Evolutionary conservation across 1,284 basidiomycete genomes (phyloP), one percentile per base, ranked within the genome.

Genomic region (Cystobasidium slooffiae): DNA sequence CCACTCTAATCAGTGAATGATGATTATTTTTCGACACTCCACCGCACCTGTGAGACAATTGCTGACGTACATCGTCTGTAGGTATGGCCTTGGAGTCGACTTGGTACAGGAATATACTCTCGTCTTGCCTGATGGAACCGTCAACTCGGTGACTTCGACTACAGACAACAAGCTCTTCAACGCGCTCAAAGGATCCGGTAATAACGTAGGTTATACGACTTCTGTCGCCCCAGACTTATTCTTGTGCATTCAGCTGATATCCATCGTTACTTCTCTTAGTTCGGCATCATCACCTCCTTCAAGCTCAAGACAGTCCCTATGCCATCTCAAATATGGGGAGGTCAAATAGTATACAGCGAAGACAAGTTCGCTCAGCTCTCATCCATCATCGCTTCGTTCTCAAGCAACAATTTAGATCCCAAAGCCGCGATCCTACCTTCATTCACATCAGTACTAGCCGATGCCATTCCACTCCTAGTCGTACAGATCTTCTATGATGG

Each of bases 1-100:
- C 56, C 44, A 63, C 5, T 75, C 75, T 18, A 69, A 75, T 44
- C 67, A 76, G 64, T 76, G 68, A 44, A 75, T 80, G 3, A 16
- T 51, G 47, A n/a, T n/a, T n/a, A n/a, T n/a, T n/a, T n/a, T n/a
- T n/a, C n/a, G n/a, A n/a, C n/a, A n/a, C n/a, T n/a, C n/a, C n/a
- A n/a, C n/a, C n/a, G n/a, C n/a, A n/a, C n/a, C n/a, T n/a, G n/a
- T n/a, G n/a, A n/a, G n/a, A n/a, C n/a, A n/a, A n/a, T n/a, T n/a
- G 14, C 16, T 51, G 3, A 14, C 47, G 20, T 51, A 14, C 3
- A 1, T 31, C 5, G 31, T 31, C 31, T 31, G 31, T 47, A 67
- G 65, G 53, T 53, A 52, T 47, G 65, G 65, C 20, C 47, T 67
- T 22, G 65, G 20, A 14, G 65, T 67, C 5, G 65, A 67, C 37